phyloP scores from a whole-genome alignment of 805 yeast species.

The Lipomyces mesembrius region DNA sequence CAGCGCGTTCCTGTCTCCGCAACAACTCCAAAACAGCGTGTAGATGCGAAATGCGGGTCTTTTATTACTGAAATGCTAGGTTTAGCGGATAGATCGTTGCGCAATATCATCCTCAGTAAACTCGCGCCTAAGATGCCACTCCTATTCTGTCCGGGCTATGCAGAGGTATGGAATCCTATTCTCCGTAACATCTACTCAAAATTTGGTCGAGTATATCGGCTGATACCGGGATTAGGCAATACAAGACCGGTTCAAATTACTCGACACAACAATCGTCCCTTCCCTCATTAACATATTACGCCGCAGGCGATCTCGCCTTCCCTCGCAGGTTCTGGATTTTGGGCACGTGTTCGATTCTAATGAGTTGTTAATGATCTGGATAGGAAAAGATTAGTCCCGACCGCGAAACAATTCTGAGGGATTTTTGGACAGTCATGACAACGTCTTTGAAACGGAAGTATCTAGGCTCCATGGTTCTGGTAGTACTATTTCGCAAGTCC shows the following conservation, averaged over 20 bases:
- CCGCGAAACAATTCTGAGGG: not conserved
- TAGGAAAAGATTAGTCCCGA: not conserved
- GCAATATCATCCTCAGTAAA: conserved; percentile 10
- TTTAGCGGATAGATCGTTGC: conserved; percentile 17
- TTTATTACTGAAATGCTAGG: conserved; percentile 5
- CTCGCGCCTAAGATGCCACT: conserved; percentile 23
- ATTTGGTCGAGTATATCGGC: not conserved
- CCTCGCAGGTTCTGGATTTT: not conserved
- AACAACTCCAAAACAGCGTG: not conserved
- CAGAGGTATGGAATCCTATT: conserved; percentile 2
- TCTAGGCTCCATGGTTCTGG: conserved; percentile 9
- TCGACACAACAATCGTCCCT: conserved; percentile 14
- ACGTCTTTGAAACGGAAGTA: not conserved
- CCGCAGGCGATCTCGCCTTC: conserved; percentile 8
- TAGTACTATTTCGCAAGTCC: not conserved
- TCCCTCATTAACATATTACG: conserved; percentile 12
- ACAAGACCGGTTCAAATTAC: conserved; percentile 10
- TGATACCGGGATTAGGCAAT: not conserved
- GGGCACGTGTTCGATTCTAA: not conserved
- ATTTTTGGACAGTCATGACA: not conserved
- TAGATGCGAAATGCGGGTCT: not conserved
- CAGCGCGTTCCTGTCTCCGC: not conserved
- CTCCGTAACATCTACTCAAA: not conserved
- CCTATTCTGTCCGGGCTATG: conserved; percentile 21
- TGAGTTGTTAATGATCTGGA: not conserved